Evolutionary conservation across 768 basidiomycete genomes (phyloP).

Genomic region (Tulasnella sp.): DNA sequence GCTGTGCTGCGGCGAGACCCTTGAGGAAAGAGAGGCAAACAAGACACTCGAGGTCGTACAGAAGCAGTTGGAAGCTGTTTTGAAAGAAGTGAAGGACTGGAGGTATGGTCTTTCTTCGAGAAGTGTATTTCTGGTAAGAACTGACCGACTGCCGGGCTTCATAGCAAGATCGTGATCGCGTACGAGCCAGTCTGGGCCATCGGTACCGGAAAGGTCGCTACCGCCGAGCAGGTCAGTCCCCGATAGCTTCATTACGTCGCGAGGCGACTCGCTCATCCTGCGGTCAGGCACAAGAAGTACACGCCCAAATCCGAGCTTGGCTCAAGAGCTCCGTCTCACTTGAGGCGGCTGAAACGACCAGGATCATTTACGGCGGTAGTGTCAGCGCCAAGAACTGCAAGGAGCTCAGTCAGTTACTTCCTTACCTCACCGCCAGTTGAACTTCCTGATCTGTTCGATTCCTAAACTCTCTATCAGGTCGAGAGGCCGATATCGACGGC

Average conservation of each 20-base stretch:
- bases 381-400: conserved; percentile 81
- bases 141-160: background rate
- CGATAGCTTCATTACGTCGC: background rate
- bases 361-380: conserved; percentile 94
- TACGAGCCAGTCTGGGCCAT: conserved; percentile 99
- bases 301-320: conserved; percentile 70
- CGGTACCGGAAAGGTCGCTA: conserved; percentile 94
- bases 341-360: conserved; percentile 55
- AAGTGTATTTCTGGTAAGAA: background rate
- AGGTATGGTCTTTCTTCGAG: conserved; percentile 41
- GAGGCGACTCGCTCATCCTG: background rate
- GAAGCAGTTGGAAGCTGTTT: conserved; percentile 67
- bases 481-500: conserved; percentile 79
- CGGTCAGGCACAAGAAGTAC: conserved; percentile 81
- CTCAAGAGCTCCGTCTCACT: conserved; percentile 52
- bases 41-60: conserved; percentile 73
- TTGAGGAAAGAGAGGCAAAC: conserved; percentile 70
- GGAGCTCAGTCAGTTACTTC: conserved; percentile 58
- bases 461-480: conserved; percentile 34
- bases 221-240: conserved; percentile 36
- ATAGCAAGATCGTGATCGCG: conserved; percentile 82
- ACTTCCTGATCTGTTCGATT: background rate
- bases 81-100: conserved; percentile 64
- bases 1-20: conserved; percentile 92
- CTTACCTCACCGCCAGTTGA: background rate